phyloP scores from a whole-genome alignment of 2,329 filamentous ascomycete genomes.

The Sporothrix pseudoabietina region DNA sequence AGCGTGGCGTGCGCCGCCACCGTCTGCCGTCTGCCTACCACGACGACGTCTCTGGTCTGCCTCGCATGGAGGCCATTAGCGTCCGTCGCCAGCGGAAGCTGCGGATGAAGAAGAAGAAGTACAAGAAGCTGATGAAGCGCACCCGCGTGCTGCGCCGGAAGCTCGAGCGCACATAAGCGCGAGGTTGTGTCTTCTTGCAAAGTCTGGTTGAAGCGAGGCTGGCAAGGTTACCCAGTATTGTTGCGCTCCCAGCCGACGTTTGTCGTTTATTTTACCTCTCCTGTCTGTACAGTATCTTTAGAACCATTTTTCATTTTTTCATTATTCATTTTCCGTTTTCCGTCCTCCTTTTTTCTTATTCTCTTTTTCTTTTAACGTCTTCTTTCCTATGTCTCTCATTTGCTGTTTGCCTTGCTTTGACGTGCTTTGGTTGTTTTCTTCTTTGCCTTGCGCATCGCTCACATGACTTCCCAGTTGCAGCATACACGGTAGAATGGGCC shows the following conservation, averaged over 20 bases:
- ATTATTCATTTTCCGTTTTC: neutral
- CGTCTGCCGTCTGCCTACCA: slow-evolving; percentile 20
- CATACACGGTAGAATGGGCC: slow-evolving; percentile 19
- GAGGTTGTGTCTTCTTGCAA: neutral
- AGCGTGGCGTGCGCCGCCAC: slow-evolving; percentile 34
- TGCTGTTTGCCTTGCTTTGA: slow-evolving; percentile 10
- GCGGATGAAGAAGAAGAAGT: slow-evolving; percentile 99
- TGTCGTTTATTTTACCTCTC: slow-evolving; percentile 9
- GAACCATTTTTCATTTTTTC: neutral
- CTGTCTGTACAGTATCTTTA: slow-evolving; percentile 17
- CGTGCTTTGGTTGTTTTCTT: neutral
- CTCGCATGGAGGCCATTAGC: slow-evolving; percentile 77
- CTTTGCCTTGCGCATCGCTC: slow-evolving; percentile 8
- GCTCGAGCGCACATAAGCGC: slow-evolving; percentile 47
- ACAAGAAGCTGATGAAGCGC: slow-evolving; percentile 97
- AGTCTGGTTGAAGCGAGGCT: neutral
- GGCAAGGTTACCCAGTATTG: neutral
- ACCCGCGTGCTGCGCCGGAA: slow-evolving; percentile 87
- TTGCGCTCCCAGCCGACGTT: neutral
- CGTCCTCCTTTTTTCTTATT: neutral
- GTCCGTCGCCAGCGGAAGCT: slow-evolving; percentile 90
- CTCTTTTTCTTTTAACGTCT: neutral
- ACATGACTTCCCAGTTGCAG: neutral
- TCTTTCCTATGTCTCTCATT: slow-evolving; percentile 4
- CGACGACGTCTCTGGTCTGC: slow-evolving; percentile 3